phyloP scores from a whole-genome alignment of 768 basidiomycete species.

The Candolleomyces aberdarensis region DNA sequence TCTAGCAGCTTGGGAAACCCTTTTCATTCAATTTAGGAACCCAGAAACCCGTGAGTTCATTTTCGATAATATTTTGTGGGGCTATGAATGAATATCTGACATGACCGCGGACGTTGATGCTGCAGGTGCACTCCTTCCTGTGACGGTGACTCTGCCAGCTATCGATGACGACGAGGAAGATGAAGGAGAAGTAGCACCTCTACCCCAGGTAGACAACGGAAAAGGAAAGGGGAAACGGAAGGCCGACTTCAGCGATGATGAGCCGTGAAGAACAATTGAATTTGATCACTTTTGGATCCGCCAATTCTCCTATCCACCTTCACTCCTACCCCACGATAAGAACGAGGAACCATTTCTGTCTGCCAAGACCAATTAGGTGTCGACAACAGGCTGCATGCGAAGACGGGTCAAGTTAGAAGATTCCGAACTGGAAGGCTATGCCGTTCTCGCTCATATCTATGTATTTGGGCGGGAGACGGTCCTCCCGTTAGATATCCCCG shows the following conservation, averaged over 20 bases:
- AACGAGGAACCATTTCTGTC: too few species aligned
- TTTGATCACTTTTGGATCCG: neutral
- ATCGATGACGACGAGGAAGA: constrained; percentile 53
- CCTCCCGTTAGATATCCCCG: too few species aligned
- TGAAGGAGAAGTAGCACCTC: constrained; percentile 36
- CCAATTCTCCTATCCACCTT: neutral
- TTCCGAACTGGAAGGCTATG: too few species aligned
- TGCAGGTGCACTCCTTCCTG: constrained; percentile 58
- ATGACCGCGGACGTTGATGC: constrained; percentile 7
- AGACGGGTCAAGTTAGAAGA: too few species aligned
- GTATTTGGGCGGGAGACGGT: too few species aligned
- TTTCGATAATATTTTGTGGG: constrained; percentile 10
- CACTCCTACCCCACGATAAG: too few species aligned
- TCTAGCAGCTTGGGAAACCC: constrained; percentile 60
- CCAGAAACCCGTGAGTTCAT: constrained; percentile 49
- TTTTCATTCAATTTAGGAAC: constrained; percentile 69
- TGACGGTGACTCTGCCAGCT: constrained; percentile 55
- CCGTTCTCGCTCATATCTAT: too few species aligned
- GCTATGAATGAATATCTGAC: neutral
- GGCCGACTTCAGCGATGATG: constrained; percentile 31
- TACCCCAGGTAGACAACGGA: constrained; percentile 23
- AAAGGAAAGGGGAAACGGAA: constrained; percentile 64
- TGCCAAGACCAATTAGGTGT: too few species aligned
- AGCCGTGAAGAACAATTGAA: neutral
- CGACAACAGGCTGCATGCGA: too few species aligned